Evolutionary conservation across 2,329 filamentous ascomycete genomes (phyloP), one percentile per base, ranked within the genome.

Genomic region (Dothistroma pini): DNA sequence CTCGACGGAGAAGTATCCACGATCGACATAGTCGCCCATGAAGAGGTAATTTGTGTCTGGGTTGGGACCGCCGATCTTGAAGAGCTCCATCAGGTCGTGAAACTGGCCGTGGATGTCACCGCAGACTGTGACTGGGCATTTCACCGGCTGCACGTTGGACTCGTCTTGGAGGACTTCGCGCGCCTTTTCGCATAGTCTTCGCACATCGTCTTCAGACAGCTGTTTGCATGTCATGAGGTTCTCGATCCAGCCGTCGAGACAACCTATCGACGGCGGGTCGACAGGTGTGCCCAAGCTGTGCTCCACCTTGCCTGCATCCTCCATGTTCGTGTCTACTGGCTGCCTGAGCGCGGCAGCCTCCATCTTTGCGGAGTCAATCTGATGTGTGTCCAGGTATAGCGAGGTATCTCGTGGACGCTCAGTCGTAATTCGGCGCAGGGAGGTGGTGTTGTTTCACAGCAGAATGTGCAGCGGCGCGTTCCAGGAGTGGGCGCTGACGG

Each of bases 71-170:
- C 95, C 95, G 77, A 99, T 97, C 81, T 96, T 96, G 85, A 99
- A 99, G 57, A 99, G 86, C 81, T 99, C 95, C 92, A 99, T 97
- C 77, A 99, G 80, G 75, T 99, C 95, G 78, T 97, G 93, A 77
- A 97, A 97, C 79, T 99, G 95, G 69, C 95, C 95, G 79, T 99
- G 95, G 76, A 99, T 99, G 79, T 99, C 95, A 76, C 95, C 95
- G 78, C 95, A 97, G 65, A 99, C 95, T 59, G 95, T 99, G 69
- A 97, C 95, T 50, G 95, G 95, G 77, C 93, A 97, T 93, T 97
- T 97, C 80, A 99, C 95, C 76, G 95, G 95, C 81, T 99, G 95
- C 68, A 99, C 95, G 75, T 99, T 99, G 60, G 93, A 97, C 81
- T 99, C 95, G 57, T 96, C 92, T 79, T 96, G 92, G 70, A 99